Evolutionary conservation across 495 filamentous ascomycete species (phyloP).

Genomic region (Talaromyces nanjingensis): DNA sequence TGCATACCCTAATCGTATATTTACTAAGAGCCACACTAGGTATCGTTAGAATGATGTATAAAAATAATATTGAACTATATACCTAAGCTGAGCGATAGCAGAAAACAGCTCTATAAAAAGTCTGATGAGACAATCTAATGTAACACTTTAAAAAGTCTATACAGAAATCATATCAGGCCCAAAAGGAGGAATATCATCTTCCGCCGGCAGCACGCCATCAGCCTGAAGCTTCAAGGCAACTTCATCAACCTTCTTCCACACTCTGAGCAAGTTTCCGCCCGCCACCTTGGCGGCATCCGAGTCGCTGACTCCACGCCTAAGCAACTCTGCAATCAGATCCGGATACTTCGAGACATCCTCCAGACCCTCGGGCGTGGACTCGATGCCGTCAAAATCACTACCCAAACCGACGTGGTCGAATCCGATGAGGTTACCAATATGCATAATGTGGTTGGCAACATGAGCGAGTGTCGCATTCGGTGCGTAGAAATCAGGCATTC

Average conservation of each 20-base stretch:
- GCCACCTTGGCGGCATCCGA: slow-evolving; percentile 59
- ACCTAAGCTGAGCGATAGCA: neutral
- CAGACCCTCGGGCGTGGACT: slow-evolving; percentile 37
- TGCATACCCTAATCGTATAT: neutral
- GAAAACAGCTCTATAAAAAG: neutral
- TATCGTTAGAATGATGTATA: neutral
- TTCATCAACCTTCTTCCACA: slow-evolving; percentile 66
- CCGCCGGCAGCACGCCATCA: slow-evolving; percentile 50
- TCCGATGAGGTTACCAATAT: slow-evolving; percentile 50
- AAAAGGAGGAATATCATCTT: slow-evolving; percentile 43
- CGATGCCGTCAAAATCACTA: slow-evolving; percentile 59
- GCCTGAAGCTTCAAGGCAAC: slow-evolving; percentile 57
- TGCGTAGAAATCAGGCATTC: slow-evolving; percentile 42
- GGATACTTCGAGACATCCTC: slow-evolving; percentile 83
- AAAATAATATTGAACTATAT: neutral
- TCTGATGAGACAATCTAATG: neutral
- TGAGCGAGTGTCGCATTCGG: slow-evolving; percentile 67
- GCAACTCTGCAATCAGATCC: slow-evolving; percentile 65
- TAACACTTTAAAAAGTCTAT: neutral
- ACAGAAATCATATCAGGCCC: neutral
- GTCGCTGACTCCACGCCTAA: slow-evolving; percentile 61
- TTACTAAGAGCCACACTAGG: neutral
- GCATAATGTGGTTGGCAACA: slow-evolving; percentile 61
- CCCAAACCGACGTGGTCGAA: slow-evolving; percentile 57
- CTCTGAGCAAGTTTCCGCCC: slow-evolving; percentile 67